A percentile compares a stretch with the other conserved stretches of the same genome.
These are phyloP conservation scores for Acrocalymma vagum DNA, from an alignment of 2,329 filamentous ascomycete species.

Conservation along the genomic window DNA sequence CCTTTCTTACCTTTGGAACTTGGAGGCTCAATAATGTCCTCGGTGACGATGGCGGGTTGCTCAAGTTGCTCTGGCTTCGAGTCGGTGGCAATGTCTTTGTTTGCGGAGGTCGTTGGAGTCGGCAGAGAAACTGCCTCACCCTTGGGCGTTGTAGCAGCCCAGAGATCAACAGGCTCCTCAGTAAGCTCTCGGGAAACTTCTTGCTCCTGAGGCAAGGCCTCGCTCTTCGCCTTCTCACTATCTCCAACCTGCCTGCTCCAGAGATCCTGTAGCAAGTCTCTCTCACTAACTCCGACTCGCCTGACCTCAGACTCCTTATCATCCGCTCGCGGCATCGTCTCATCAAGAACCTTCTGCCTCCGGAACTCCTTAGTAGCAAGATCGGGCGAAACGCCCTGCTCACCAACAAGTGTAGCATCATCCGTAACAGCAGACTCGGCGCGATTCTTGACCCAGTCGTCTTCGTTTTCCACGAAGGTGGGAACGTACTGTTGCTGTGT, in stretches of 20 bases:
- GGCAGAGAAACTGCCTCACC: neutral
- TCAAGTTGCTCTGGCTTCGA: slow-evolving; percentile 5
- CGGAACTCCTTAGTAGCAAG: slow-evolving; percentile 29
- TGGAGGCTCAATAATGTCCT: slow-evolving; percentile 16
- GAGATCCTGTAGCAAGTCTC: slow-evolving; percentile 3
- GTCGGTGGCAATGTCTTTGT: slow-evolving; percentile 1
- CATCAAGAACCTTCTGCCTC: slow-evolving; percentile 37
- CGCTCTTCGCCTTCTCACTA: slow-evolving; percentile 1
- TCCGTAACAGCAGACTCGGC: slow-evolving; percentile 35
- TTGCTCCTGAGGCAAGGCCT: too few relatives aligned
- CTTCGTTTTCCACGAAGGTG: slow-evolving; percentile 40
- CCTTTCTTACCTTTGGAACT: slow-evolving; percentile 36
- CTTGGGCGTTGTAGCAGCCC: slow-evolving; percentile 16
- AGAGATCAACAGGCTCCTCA: slow-evolving; percentile 14
- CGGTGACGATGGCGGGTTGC: slow-evolving; percentile 3
- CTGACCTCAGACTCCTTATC: slow-evolving; percentile 19
- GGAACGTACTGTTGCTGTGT: slow-evolving; percentile 27
- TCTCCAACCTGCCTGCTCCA: neutral
- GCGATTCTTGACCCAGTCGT: slow-evolving; percentile 37
- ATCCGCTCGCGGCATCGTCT: slow-evolving; percentile 26
- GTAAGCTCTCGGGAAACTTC: slow-evolving; percentile 9
- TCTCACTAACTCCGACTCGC: slow-evolving; percentile 16
- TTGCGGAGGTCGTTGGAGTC: neutral
- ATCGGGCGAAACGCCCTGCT: slow-evolving; percentile 21
- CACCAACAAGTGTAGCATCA: slow-evolving; percentile 42